Conservation (phyloP, 805 yeast species). For the Lipomyces yamadae region DNA sequence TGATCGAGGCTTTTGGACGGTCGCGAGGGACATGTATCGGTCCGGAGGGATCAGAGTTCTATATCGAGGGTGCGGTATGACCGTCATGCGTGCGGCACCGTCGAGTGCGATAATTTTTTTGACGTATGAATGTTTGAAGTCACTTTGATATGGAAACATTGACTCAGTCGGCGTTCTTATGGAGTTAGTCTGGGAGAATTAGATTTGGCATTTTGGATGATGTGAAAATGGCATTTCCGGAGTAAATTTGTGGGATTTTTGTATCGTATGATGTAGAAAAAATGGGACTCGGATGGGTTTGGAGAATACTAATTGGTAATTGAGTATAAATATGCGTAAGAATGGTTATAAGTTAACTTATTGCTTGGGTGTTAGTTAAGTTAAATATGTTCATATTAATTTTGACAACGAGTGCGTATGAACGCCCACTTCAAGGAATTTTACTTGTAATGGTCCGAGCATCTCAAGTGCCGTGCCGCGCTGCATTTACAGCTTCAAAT, state of each 20-base stretch:
- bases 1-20: slow-evolving; percentile 46
- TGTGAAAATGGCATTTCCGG: neutral
- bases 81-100: slow-evolving; percentile 80
- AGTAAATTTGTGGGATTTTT: neutral
- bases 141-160: slow-evolving; percentile 1
- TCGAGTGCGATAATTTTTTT: slow-evolving; percentile 88
- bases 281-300: neutral
- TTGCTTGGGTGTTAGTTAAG: too few species aligned
- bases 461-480: neutral
- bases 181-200: neutral
- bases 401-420: too few species aligned
- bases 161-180: neutral
- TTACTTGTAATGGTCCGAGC: neutral
- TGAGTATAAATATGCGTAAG: neutral
- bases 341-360: too few species aligned
- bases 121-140: slow-evolving; percentile 59
- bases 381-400: too few species aligned
- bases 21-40: slow-evolving; percentile 50
- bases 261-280: neutral
- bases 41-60: slow-evolving; percentile 71
- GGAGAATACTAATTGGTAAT: neutral
- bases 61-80: slow-evolving; percentile 84
- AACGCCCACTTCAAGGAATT: too few species aligned
- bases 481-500: neutral
- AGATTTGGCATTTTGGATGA: neutral